These are phyloP conservation scores for Stromatinia cepivora DNA, from an alignment of 2,329 filamentous ascomycete genomes.

Conservation along the genomic window DNA sequence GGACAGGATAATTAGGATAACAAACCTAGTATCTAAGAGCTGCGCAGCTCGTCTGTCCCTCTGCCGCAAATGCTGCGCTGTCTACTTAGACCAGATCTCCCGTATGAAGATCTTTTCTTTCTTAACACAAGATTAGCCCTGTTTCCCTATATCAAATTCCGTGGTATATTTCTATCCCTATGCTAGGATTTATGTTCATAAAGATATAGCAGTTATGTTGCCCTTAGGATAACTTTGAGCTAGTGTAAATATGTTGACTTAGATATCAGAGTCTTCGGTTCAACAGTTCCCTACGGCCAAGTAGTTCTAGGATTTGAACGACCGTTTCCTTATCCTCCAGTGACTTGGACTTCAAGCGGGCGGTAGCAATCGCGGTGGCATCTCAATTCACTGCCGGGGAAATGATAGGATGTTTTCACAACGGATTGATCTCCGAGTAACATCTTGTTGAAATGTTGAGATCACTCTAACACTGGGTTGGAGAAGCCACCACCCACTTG, in stretches of 20 bases:
- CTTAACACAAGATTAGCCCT: not conserved
- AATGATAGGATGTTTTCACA: not conserved
- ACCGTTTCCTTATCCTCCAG: rapidly evolving
- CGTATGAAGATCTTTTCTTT: not conserved
- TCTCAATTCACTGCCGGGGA: too few relatives aligned
- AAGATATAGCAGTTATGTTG: rapidly evolving
- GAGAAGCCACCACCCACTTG: too few relatives aligned
- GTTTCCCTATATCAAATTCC: not conserved
- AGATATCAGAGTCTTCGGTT: not conserved
- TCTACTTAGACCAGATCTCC: not conserved
- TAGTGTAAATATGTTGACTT: not conserved
- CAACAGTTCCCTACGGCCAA: not conserved
- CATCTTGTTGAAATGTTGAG: not conserved
- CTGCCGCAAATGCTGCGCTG: not conserved
- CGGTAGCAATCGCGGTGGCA: too few relatives aligned
- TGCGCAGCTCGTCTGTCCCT: not conserved
- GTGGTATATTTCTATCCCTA: rapidly evolving
- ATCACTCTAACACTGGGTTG: too few relatives aligned
- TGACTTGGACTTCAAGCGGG: not conserved
- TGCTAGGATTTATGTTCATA: too few relatives aligned
- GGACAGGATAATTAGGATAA: not conserved
- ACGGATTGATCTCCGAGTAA: not conserved
- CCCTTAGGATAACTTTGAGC: not conserved
- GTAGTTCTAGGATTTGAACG: not conserved
- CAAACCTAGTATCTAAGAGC: not conserved